Conservation (phyloP, 768 basidiomycete genomes). For the Peribolospora baueri region DNA sequence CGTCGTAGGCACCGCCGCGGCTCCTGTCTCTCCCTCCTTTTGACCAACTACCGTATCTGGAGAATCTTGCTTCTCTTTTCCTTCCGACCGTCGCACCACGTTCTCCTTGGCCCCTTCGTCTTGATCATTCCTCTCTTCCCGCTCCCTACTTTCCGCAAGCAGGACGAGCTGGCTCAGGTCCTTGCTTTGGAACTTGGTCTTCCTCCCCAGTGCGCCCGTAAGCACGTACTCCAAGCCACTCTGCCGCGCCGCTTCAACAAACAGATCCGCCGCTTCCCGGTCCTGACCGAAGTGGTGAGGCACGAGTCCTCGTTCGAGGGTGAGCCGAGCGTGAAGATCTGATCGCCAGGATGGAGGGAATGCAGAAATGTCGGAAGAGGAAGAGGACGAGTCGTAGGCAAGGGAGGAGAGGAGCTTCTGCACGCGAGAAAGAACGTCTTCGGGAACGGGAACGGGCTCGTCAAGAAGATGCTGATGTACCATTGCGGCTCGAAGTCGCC, state of each 20-base stretch:
- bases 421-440: slow-evolving; percentile 16
- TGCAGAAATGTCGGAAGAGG: slow-evolving; percentile 20
- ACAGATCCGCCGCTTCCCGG: slow-evolving; percentile 47
- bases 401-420: slow-evolving; percentile 14
- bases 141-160: slow-evolving; percentile 57
- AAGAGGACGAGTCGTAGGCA: slow-evolving; percentile 11
- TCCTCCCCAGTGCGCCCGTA: slow-evolving; percentile 73
- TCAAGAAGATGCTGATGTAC: slow-evolving; percentile 55
- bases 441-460: slow-evolving; percentile 43
- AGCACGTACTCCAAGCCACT: slow-evolving; percentile 68
- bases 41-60: neutral
- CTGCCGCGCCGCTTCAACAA: slow-evolving; percentile 48
- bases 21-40: neutral
- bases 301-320: slow-evolving; percentile 55
- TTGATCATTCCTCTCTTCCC: slow-evolving; percentile 18
- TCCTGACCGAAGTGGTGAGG: slow-evolving; percentile 45
- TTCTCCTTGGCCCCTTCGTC: slow-evolving; percentile 5
- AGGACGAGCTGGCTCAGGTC: slow-evolving; percentile 76
- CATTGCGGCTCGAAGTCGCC: slow-evolving; percentile 41
- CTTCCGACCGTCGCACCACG: neutral
- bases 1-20: slow-evolving; percentile 38
- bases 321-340: slow-evolving; percentile 41
- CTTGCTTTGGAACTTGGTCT: slow-evolving; percentile 74
- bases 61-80: slow-evolving; percentile 1
- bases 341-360: slow-evolving; percentile 18